Percentiles rank a stretch among this genome's conserved stretches.
phyloP scores from a whole-genome alignment of 371 early-diverging fungal species.

The Smittium culicis region DNA sequence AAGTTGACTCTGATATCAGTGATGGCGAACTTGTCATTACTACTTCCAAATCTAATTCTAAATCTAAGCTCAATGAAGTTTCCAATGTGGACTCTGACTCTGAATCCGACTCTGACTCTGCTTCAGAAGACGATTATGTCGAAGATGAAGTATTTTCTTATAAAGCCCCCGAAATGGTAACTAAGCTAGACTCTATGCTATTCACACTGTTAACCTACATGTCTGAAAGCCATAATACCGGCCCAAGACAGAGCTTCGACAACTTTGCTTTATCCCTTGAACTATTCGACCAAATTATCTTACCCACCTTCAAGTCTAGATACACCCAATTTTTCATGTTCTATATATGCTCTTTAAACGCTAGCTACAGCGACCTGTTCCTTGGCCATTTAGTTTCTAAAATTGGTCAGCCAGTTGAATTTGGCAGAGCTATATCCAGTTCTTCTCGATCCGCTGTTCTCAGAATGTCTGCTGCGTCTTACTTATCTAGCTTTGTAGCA shows the following conservation, averaged over 20 bases:
- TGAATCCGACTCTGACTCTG: constrained; percentile 22
- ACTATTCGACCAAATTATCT: constrained; percentile 62
- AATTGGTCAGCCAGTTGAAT: constrained; percentile 32
- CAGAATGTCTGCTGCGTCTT: constrained; percentile 68
- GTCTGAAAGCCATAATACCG: constrained; percentile 26
- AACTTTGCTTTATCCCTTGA: constrained; percentile 49
- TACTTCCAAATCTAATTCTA: constrained; percentile 28
- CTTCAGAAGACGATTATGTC: constrained; percentile 13
- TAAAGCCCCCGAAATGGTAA: constrained; percentile 49
- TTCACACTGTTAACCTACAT: constrained; percentile 48
- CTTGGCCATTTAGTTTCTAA: constrained; percentile 57
- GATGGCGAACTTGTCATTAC: constrained; percentile 19
- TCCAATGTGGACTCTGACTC: background rate
- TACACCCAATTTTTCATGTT: constrained; percentile 87
- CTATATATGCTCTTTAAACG: constrained; percentile 54
- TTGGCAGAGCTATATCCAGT: background rate
- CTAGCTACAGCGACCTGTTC: constrained; percentile 57
- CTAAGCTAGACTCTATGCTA: constrained; percentile 78
- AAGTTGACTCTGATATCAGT: constrained; percentile 15
- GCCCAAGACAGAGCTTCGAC: constrained; percentile 22
- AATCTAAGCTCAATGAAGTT: constrained; percentile 11
- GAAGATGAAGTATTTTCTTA: constrained; percentile 22
- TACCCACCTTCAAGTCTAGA: constrained; percentile 77
- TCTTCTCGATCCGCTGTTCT: constrained; percentile 30
- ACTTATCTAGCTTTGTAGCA: constrained; percentile 74